A percentile compares a stretch with the other conserved stretches of the same genome.
Conservation (phyloP, 2,329 filamentous ascomycete genomes). For the Aureobasidium leucospermi region DNA sequence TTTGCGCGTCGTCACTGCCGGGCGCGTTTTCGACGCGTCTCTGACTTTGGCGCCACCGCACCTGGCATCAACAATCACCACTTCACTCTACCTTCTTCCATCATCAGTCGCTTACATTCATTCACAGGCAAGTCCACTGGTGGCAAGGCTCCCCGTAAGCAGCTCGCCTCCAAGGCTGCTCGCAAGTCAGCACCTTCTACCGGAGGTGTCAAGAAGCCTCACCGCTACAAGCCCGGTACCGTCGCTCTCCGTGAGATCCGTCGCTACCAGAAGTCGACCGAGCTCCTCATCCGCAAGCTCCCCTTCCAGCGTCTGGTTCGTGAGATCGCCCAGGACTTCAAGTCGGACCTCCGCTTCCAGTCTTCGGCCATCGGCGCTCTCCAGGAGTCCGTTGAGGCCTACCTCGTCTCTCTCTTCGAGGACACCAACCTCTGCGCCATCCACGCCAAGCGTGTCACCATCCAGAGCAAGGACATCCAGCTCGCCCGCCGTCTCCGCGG, state of each 20-base stretch:
- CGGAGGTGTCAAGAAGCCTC: slow-evolving; percentile 58
- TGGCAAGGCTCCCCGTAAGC: slow-evolving; percentile 77
- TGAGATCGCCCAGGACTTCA: slow-evolving; percentile 61
- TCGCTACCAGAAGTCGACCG: slow-evolving; percentile 80
- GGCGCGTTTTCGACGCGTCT: slow-evolving; percentile 15
- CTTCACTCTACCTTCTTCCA: slow-evolving; percentile 15
- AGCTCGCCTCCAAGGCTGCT: slow-evolving; percentile 98
- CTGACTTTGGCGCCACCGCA: slow-evolving; percentile 13
- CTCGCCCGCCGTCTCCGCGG: slow-evolving; percentile 59
- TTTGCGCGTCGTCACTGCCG: slow-evolving; percentile 3
- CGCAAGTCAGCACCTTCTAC: slow-evolving; percentile 97
- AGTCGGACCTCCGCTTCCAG: slow-evolving; percentile 82
- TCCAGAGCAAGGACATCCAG: slow-evolving; percentile 69
- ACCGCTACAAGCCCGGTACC: slow-evolving; percentile 55
- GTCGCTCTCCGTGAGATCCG: slow-evolving; percentile 86
- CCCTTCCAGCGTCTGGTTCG: slow-evolving; percentile 74
- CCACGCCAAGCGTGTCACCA: slow-evolving; percentile 92
- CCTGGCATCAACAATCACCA: background rate
- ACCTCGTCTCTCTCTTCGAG: slow-evolving; percentile 92
- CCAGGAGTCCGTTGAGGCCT: slow-evolving; percentile 94
- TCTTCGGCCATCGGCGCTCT: slow-evolving; percentile 88
- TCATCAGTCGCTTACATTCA: slow-evolving; percentile 22
- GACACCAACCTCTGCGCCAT: slow-evolving; percentile 94
- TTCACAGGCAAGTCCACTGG: slow-evolving; percentile 62
- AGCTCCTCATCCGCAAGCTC: slow-evolving; percentile 74